A percentile compares a stretch with the other conserved stretches of the same genome.
Conservation (phyloP, 139 green algal genomes). For the Chlamydomonas sp. region DNA sequence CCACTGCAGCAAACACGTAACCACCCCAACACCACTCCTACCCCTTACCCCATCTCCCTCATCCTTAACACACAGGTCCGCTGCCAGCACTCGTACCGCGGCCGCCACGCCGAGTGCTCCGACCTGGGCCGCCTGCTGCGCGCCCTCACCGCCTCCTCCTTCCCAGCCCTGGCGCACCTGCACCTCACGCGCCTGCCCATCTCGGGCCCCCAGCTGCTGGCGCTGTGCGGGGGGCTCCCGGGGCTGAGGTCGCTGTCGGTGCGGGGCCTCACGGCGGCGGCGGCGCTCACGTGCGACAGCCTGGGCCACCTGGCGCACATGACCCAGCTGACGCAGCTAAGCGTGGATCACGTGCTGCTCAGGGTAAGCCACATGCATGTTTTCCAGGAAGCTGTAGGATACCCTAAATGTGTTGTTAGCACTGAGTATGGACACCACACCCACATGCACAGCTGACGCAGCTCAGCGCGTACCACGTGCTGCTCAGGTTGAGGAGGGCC, state of each 20-base stretch:
- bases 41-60: too few species aligned
- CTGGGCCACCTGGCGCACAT: neutral
- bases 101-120: constrained; percentile 16
- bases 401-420: too few species aligned
- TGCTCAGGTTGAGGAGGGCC: too few species aligned
- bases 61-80: too few species aligned
- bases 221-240: neutral
- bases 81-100: constrained; percentile 28
- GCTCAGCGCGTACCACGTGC: too few species aligned
- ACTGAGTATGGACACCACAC: too few species aligned
- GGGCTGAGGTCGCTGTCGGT: neutral
- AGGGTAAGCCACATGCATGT: neutral
- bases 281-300: neutral
- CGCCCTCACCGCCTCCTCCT: neutral
- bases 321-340: neutral
- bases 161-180: neutral
- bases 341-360: constrained; percentile 23
- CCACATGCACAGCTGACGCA: too few species aligned
- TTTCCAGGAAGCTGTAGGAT: too few species aligned
- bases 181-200: constrained; percentile 32
- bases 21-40: too few species aligned
- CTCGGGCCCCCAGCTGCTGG: constrained; percentile 1
- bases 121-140: constrained; percentile 16
- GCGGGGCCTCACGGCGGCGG: neutral
- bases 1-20: too few species aligned